These are phyloP conservation scores for Hymenoscyphus occultus DNA, from an alignment of 2,329 filamentous ascomycete species.

Conservation along the genomic window DNA sequence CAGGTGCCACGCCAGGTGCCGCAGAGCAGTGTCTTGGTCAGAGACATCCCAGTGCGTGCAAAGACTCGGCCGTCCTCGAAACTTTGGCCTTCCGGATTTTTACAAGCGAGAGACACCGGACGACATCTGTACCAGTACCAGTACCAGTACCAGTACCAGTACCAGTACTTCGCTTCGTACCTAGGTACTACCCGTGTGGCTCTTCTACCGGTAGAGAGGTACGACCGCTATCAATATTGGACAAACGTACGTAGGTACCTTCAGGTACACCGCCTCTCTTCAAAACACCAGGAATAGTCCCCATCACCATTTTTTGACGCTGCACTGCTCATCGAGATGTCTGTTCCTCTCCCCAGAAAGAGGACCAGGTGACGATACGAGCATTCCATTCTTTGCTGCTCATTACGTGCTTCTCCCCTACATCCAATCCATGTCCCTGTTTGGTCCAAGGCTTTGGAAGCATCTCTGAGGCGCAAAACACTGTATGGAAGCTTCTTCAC, in stretches of 20 bases:
- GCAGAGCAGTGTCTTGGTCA: background rate
- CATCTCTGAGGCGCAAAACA: slow-evolving; percentile 1
- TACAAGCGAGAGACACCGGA: slow-evolving; percentile 2
- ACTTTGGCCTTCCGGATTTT: no score
- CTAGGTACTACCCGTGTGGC: no score
- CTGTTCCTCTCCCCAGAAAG: background rate
- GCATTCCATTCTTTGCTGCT: background rate
- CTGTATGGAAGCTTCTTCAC: background rate
- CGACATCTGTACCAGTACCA: background rate
- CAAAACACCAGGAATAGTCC: no score
- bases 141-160: no score
- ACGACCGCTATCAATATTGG: no score
- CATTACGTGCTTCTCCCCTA: background rate
- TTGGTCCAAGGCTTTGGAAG: background rate
- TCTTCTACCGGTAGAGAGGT: no score
- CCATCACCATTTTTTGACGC: background rate
- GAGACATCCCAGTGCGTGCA: slow-evolving; percentile 2
- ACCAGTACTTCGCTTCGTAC: no score
- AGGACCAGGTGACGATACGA: background rate
- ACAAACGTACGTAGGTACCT: no score
- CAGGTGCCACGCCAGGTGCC: no score
- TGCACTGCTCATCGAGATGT: background rate
- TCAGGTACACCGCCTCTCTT: no score
- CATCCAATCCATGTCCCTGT: background rate
- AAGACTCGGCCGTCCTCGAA: background rate